A percentile compares a stretch with the other conserved stretches of the same genome.
phyloP scores from a whole-genome alignment of 2,329 filamentous ascomycete genomes.

The Alternaria solani region DNA sequence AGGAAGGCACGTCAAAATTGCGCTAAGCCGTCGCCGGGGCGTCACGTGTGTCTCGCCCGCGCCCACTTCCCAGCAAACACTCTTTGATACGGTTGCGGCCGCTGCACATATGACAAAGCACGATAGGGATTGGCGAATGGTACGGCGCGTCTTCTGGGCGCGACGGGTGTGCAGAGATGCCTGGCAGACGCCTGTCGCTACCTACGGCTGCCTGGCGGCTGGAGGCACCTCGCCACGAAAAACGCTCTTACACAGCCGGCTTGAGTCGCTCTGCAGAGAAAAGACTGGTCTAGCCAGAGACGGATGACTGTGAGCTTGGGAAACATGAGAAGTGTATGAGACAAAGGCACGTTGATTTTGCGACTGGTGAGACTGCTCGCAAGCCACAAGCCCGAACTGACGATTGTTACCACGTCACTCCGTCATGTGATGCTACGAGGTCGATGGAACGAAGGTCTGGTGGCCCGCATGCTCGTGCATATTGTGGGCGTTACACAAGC shows the following conservation, averaged over 20 bases:
- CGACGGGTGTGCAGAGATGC: conserved; percentile 18
- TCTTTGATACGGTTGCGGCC: conserved; percentile 1
- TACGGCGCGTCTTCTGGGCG: conserved; percentile 4
- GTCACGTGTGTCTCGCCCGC: conserved; percentile 28
- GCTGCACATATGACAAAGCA: conserved; percentile 21
- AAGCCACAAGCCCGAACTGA: background rate
- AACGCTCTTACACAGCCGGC: conserved; percentile 1
- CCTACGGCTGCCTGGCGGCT: conserved; percentile 44
- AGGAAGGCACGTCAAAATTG: conserved; percentile 18
- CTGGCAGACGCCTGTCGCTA: conserved; percentile 35
- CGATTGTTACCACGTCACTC: background rate
- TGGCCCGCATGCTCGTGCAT: background rate
- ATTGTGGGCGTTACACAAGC: background rate
- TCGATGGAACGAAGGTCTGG: background rate
- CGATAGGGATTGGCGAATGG: conserved; percentile 24
- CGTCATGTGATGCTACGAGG: background rate
- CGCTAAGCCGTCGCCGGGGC: conserved; percentile 20
- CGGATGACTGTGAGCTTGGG: background rate
- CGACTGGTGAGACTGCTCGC: background rate
- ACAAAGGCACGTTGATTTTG: background rate
- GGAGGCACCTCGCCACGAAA: conserved; percentile 28
- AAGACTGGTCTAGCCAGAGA: conserved; percentile 16
- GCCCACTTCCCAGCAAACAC: conserved; percentile 7
- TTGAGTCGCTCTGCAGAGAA: conserved; percentile 24
- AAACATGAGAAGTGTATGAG: conserved; percentile 5